A percentile compares a stretch with the other conserved stretches of the same genome.
phyloP scores from a whole-genome alignment of 164 flowering plant species.

The Hamamelis virginiana region DNA sequence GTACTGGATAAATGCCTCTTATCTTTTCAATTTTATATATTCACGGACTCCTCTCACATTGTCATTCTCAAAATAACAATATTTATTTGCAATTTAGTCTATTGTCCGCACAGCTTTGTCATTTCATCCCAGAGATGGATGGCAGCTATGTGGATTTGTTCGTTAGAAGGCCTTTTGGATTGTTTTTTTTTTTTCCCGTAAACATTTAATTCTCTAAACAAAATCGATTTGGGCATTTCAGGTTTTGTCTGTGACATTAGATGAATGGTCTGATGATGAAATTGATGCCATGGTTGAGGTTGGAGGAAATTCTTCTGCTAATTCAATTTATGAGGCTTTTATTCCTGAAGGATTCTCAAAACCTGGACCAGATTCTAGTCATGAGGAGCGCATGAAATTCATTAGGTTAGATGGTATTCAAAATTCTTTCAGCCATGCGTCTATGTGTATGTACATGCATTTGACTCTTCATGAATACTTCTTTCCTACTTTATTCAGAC shows the following conservation, averaged over 20 bases:
- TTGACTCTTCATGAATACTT: not conserved
- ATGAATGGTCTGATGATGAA: constrained; percentile 95
- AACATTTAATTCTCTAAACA: not conserved
- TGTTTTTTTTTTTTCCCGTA: not conserved
- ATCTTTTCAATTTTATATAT: not conserved
- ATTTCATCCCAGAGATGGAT: not conserved
- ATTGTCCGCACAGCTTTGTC: not conserved
- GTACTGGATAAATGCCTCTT: no score
- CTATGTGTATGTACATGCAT: not conserved
- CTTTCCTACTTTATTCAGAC: not conserved
- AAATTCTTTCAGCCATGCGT: not conserved
- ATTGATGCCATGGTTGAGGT: constrained; percentile 91
- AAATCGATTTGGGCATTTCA: constrained; percentile 24
- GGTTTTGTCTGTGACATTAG: constrained; percentile 95
- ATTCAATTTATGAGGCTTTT: constrained; percentile 91
- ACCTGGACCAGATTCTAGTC: constrained; percentile 71
- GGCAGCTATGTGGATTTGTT: not conserved
- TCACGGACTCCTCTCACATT: not conserved
- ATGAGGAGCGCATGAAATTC: constrained; percentile 67
- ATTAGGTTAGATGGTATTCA: constrained; percentile 54
- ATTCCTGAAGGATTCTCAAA: constrained; percentile 72
- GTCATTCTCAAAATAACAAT: not conserved
- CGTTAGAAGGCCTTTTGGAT: not conserved
- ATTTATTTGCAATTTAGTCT: not conserved
- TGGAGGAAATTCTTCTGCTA: constrained; percentile 94